Conservation (phyloP, 148 eudicot species). For the Spergularia marina region DNA sequence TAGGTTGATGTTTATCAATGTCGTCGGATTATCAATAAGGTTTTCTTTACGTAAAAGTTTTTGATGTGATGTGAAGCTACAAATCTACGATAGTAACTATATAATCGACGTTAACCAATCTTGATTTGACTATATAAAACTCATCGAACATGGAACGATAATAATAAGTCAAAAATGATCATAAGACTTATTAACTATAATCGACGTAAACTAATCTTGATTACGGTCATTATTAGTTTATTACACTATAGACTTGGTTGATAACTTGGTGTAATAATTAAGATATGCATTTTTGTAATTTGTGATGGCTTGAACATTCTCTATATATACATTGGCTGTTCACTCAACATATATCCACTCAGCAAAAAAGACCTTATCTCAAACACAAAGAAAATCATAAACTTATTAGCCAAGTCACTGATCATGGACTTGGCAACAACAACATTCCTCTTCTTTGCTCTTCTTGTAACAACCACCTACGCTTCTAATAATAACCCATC, state of each 20-base stretch:
- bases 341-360: slow-evolving; percentile 10
- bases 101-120: too few species aligned
- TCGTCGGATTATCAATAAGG: too few species aligned
- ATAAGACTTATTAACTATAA: too few species aligned
- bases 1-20: too few species aligned
- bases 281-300: slow-evolving; percentile 11
- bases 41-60: too few species aligned
- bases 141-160: too few species aligned
- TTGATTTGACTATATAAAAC: too few species aligned
- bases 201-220: too few species aligned
- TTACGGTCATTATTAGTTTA: background rate
- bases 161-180: too few species aligned
- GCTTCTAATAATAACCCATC: slow-evolving; percentile 35
- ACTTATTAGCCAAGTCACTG: slow-evolving; percentile 21
- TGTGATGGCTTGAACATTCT: background rate
- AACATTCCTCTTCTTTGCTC: slow-evolving; percentile 35
- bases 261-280: background rate
- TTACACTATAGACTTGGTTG: background rate
- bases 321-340: slow-evolving; percentile 13
- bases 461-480: slow-evolving; percentile 31
- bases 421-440: slow-evolving; percentile 36
- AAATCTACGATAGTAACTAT: too few species aligned
- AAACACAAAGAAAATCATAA: slow-evolving; percentile 11
- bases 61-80: too few species aligned
- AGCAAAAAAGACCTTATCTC: slow-evolving; percentile 19